phyloP scores from a whole-genome alignment of 208 protist species.

The Leishmania aethiopica region DNA sequence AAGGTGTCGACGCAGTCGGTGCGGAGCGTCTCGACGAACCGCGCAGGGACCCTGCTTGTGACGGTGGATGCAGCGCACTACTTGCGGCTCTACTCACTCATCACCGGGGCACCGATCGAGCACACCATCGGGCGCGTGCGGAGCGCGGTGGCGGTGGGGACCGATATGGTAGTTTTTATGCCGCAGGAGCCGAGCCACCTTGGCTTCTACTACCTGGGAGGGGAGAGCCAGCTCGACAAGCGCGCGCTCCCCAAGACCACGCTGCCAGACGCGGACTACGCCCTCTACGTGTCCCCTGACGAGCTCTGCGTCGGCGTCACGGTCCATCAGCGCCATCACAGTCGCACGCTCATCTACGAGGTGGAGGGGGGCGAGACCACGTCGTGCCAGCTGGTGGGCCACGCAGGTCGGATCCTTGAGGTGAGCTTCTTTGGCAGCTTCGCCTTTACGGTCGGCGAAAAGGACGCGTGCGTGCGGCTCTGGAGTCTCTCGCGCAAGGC shows the following conservation, averaged over 20 bases:
- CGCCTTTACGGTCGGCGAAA: constrained; percentile 48
- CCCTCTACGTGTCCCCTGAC: constrained; percentile 25
- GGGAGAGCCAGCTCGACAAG: constrained; percentile 13
- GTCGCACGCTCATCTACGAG: constrained; percentile 38
- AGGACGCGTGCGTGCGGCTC: constrained; percentile 54
- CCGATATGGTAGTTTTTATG: constrained; percentile 46
- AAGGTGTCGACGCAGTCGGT: constrained; percentile 64
- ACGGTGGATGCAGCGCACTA: constrained; percentile 30
- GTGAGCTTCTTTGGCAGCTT: constrained; percentile 68
- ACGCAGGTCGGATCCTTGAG: constrained; percentile 41
- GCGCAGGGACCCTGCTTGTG: constrained; percentile 27
- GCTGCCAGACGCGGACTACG: constrained; percentile 27
- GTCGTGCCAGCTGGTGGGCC: constrained; percentile 54
- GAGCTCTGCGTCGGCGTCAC: constrained; percentile 36
- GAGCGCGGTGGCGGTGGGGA: constrained; percentile 36
- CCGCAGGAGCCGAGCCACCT: constrained; percentile 13
- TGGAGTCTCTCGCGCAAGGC: constrained; percentile 64
- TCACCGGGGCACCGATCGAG: constrained; percentile 26
- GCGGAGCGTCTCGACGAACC: constrained; percentile 38
- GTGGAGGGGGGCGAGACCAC: constrained; percentile 31
- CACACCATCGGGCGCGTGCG: constrained; percentile 32
- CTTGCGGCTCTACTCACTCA: constrained; percentile 48
- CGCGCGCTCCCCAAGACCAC: constrained; percentile 36
- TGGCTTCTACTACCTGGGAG: constrained; percentile 22
- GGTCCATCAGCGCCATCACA: constrained; percentile 29